Base-by-base conservation (phyloP, 2,329 filamentous ascomycete species). In the Hymenoscyphus albidus region DNA sequence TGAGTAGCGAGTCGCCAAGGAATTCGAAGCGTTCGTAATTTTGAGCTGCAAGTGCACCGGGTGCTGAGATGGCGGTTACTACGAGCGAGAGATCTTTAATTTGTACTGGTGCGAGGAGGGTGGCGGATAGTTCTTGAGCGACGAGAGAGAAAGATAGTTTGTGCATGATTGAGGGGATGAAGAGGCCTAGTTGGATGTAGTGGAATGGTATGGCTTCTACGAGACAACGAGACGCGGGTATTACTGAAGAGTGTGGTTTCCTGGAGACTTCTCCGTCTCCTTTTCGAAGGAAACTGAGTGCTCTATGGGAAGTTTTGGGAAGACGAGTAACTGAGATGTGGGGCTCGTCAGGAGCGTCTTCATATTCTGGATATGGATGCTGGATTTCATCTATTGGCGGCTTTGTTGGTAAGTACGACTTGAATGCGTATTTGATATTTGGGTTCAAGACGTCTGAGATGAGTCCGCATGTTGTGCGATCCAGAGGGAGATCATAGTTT, bases 1-100 rank as follows among this genome's bases (percentile, higher is more conserved):
- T 98, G 44, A 98, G 80, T 1, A 96, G 81, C 0, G 87, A 87
- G 72, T 98, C 94, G 0, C 95, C 95, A 0, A 97, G 78, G 70
- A 96, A 96, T 74, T 98, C 95, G 0, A 96, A 79, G 2, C 90
- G 82, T 71, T 98, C 90, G 73, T 97, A 97, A 68, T 97, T 84
- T 0, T 81, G 82, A 1, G 78, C 75, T 58, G 88, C 86, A 2
- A 76, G 73, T 0, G 91, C 86, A 1, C 80, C 81, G 0, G 88
- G 85, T 0, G 91, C 80, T 60, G 84, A 90, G 59, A 96, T 88
- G 0, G 93, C 92, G 10, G 85, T 87, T 1, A 87, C 74, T 0
- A 96, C 73, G 40, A 89, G 78, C 0, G 78, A 76, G 2, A 85
- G 68, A 67, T 89, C 76, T 0, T 75, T 75, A 42, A 94, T 83